Evolutionary conservation across 176 grass and related monocot genomes (phyloP).

Genomic region (Saccharum spontaneum): DNA sequence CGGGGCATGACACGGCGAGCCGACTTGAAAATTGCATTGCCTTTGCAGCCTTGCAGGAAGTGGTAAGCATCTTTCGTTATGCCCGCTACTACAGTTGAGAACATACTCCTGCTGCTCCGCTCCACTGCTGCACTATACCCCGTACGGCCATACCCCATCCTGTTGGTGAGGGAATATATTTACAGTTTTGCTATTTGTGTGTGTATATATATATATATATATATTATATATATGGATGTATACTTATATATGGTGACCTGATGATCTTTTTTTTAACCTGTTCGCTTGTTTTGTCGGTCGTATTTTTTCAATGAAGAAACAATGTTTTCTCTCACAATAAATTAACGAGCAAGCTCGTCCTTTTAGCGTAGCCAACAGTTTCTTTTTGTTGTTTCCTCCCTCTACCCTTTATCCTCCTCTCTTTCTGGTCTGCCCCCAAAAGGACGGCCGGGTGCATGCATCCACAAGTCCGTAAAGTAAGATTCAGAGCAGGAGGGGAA

Average conservation of each 20-base stretch:
- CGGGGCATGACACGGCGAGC: neutral
- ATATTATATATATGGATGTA: too few relatives aligned
- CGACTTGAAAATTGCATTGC: neutral
- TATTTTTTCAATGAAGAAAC: too few relatives aligned
- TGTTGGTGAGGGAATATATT: slow-evolving; percentile 4
- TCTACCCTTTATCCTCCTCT: neutral
- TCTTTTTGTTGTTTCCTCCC: neutral
- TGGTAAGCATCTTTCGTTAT: slow-evolving; percentile 28
- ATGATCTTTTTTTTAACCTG: neutral
- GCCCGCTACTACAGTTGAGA: slow-evolving; percentile 6
- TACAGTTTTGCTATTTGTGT: neutral
- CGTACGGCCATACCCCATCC: neutral
- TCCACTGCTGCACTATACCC: neutral
- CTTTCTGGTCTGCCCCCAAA: neutral
- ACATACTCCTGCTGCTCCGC: neutral
- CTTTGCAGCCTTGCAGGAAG: neutral
- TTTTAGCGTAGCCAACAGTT: too few relatives aligned
- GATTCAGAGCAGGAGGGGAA: neutral
- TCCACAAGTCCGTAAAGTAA: neutral
- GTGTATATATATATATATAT: too few relatives aligned
- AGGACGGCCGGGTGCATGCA: neutral
- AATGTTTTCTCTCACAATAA: too few relatives aligned
- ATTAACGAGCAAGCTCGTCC: too few relatives aligned
- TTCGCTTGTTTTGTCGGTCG: too few relatives aligned
- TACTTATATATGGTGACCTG: neutral